Evolutionary conservation across 441 rosid genomes (phyloP).

Genomic region (Pelargonium citronellum): DNA sequence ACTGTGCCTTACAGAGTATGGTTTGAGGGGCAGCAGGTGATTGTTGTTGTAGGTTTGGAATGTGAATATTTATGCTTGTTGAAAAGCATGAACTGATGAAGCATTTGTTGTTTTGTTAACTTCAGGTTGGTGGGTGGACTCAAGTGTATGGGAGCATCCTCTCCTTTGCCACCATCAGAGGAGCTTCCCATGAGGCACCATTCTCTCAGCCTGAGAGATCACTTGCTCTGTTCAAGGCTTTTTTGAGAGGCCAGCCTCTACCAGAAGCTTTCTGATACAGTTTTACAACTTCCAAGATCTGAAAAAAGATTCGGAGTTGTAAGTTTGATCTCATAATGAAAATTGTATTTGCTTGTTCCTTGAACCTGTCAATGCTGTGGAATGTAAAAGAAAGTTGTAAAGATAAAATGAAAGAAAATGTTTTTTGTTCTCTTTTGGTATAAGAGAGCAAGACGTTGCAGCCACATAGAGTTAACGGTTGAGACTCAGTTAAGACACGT

Average conservation of each 20-base stretch:
- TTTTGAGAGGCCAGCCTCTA: slow-evolving; percentile 52
- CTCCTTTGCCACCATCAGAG: slow-evolving; percentile 89
- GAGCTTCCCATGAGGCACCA: slow-evolving; percentile 96
- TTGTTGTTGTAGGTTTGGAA: not conserved
- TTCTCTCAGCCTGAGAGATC: slow-evolving; percentile 96
- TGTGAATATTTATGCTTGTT: not conserved
- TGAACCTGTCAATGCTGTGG: slow-evolving; percentile 24
- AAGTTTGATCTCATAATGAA: slow-evolving; percentile 25
- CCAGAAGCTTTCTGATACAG: slow-evolving; percentile 62
- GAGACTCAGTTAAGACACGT: no score
- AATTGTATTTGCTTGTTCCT: slow-evolving; percentile 30
- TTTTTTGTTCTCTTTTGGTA: slow-evolving; percentile 6
- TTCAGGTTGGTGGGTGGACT: slow-evolving; percentile 99
- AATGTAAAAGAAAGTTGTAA: slow-evolving; percentile 36
- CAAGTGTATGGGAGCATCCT: slow-evolving; percentile 72
- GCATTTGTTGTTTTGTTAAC: slow-evolving; percentile 8
- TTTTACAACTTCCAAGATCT: slow-evolving; percentile 19
- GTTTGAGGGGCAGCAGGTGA: slow-evolving; percentile 89
- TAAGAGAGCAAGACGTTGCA: not conserved
- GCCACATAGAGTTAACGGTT: no score
- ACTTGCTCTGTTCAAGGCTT: slow-evolving; percentile 70
- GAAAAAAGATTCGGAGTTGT: slow-evolving; percentile 25
- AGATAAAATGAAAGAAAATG: slow-evolving; percentile 28
- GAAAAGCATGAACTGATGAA: not conserved
- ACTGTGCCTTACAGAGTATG: slow-evolving; percentile 86